Conservation (phyloP, 257 asterid genomes). For the Mentha longifolia region DNA sequence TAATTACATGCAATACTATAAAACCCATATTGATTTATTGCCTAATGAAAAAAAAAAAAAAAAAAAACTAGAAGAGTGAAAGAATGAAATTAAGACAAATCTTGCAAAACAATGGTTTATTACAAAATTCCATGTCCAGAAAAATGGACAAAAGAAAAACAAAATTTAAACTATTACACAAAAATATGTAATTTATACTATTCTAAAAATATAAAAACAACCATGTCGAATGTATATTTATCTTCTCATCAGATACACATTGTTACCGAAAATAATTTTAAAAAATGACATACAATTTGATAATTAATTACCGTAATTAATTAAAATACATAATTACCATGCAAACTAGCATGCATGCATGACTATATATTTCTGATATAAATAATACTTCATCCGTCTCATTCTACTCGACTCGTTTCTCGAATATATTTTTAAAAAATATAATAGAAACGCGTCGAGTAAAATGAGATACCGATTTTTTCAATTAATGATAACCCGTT, state of each 20-base stretch:
- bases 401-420: too few species aligned
- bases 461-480: neutral
- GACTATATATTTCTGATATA: neutral
- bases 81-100: neutral
- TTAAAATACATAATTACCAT: neutral
- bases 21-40: too few species aligned
- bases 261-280: neutral
- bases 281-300: neutral
- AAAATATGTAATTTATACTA: neutral
- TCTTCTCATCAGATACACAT: neutral
- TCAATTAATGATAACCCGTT: constrained; percentile 23
- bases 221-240: neutral
- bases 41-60: neutral
- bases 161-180: constrained; percentile 1
- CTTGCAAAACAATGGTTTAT: neutral
- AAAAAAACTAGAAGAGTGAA: too few species aligned
- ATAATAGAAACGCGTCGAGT: too few species aligned
- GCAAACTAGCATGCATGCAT: neutral
- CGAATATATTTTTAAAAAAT: too few species aligned
- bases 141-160: neutral
- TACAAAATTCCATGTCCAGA: neutral
- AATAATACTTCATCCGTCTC: neutral
- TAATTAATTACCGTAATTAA: neutral
- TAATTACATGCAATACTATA: too few species aligned
- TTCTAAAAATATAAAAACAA: neutral